Conservation (phyloP, 2,329 filamentous ascomycete species). For the Penicillium sp. region DNA sequence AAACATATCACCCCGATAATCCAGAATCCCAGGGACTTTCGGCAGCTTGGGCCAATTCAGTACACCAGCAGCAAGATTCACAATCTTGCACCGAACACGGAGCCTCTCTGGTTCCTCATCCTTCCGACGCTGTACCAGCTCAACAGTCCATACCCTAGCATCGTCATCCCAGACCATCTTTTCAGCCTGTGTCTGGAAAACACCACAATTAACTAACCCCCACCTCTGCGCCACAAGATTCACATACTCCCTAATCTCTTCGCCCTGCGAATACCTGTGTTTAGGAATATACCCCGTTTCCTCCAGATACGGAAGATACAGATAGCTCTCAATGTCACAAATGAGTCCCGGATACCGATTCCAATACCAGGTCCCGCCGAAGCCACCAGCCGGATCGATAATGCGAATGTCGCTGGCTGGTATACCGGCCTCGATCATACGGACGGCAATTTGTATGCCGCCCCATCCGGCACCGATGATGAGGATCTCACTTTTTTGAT, state of each 20-base stretch:
- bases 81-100: constrained; percentile 2
- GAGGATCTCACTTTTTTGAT: neutral
- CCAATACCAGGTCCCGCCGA: constrained; percentile 46
- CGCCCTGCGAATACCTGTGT: constrained; percentile 10
- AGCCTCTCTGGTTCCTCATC: neutral
- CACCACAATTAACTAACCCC: neutral
- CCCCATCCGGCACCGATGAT: constrained; percentile 23
- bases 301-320: neutral
- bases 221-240: neutral
- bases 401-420: neutral
- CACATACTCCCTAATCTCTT: constrained; percentile 12
- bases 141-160: constrained; percentile 5
- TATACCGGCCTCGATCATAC: constrained; percentile 10
- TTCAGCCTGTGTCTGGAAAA: constrained; percentile 1
- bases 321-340: constrained; percentile 61
- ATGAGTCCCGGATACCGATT: constrained; percentile 51
- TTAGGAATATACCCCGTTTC: constrained; percentile 11
- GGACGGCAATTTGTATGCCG: constrained; percentile 13
- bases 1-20: constrained; percentile 24
- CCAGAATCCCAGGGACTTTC: constrained; percentile 22
- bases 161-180: constrained; percentile 8
- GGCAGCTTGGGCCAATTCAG: constrained; percentile 24
- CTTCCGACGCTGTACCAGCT: constrained; percentile 1
- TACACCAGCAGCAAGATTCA: constrained; percentile 8
- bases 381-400: constrained; percentile 1